Evolutionary conservation across 495 filamentous ascomycete genomes (phyloP), one percentile per base, ranked within the genome.

Genomic region (Daldinia loculata): DNA sequence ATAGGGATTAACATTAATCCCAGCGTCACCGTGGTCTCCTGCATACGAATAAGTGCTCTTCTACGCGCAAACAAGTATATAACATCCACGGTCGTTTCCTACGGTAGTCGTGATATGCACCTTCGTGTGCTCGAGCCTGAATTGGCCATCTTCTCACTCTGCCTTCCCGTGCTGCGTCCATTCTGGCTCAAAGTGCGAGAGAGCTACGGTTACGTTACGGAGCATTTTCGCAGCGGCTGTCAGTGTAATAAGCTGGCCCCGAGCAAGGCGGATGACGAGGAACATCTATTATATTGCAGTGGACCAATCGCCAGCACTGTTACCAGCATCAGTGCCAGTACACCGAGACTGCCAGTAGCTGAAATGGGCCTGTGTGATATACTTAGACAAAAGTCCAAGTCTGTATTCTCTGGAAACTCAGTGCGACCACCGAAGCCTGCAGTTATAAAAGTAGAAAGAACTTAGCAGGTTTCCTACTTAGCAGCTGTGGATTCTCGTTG

Each of bases 81-180:
- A 19, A 38, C 48, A 2, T 27, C 63, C 2, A 39, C 15, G 0
- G 36, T 63, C 29, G 8, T 59, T 6, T 39, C 39, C n/a, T 32
- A 52, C 38, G 34, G 61, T 24, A 52, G 22, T 36, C 56, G 29
- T 3, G 56, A 57, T 45, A 59, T 64, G 57, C 52, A 66, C 15
- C 53, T 72, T 4, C 55, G 67, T n/a, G 63, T 66, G 11, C 50
- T 75, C 11, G 72, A 75, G 22, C 51, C 69, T n/a, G 69, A 69
- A 30, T 48, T 75, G n/a, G 61, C 65, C 0, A 60, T 72, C 15
- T 55, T 72, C 14, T 66, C 38, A 0, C 62, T 72, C 6, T 58
- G 64, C 36, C 43, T 73, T 5, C 70, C 66, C 2, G 51, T 64
- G 4, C 22, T 72, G 11, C 55, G 38, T 43, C 62, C 63, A 17